Percentiles rank a stretch among this genome's conserved stretches.
phyloP scores from a whole-genome alignment of 2,329 filamentous ascomycete genomes.

The Epichloe sp. region DNA sequence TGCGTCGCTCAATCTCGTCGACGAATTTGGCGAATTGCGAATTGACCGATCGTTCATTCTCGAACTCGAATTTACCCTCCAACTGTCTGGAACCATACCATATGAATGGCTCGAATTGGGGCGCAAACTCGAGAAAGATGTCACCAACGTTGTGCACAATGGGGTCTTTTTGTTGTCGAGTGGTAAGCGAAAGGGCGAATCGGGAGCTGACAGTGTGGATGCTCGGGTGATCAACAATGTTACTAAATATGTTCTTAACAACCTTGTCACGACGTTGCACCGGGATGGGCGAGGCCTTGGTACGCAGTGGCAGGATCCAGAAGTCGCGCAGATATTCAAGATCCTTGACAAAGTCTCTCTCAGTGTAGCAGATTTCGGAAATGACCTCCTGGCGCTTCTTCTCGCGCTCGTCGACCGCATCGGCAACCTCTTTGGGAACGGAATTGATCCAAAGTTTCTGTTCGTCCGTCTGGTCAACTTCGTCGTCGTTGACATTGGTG shows the following conservation, averaged over 20 bases:
- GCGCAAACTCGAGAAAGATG: constrained; percentile 84
- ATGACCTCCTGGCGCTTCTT: constrained; percentile 98
- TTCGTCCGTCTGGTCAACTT: constrained; percentile 73
- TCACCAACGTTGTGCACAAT: constrained; percentile 86
- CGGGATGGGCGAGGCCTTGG: constrained; percentile 74
- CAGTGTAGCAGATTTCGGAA: constrained; percentile 96
- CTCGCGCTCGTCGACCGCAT: constrained; percentile 77
- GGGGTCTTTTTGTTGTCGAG: constrained; percentile 78
- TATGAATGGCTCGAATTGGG: constrained; percentile 91
- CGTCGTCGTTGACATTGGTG: constrained; percentile 58
- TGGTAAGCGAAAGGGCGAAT: constrained; percentile 77
- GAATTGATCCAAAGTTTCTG: constrained; percentile 99
- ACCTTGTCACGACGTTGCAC: constrained; percentile 78
- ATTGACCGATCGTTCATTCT: constrained; percentile 85
- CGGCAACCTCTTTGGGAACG: constrained; percentile 86
- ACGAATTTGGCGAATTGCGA: constrained; percentile 79
- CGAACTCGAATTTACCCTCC: constrained; percentile 95
- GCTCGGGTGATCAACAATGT: constrained; percentile 69
- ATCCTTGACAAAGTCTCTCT: constrained; percentile 97
- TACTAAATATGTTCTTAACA: constrained; percentile 88
- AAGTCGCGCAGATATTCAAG: constrained; percentile 95
- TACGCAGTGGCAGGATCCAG: constrained; percentile 88
- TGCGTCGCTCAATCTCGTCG: constrained; percentile 88
- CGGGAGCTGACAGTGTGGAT: constrained; percentile 84
- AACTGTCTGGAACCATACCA: constrained; percentile 91